Base-by-base conservation (phyloP, 331 rosid genomes). In the Pyracantha coccinea region DNA sequence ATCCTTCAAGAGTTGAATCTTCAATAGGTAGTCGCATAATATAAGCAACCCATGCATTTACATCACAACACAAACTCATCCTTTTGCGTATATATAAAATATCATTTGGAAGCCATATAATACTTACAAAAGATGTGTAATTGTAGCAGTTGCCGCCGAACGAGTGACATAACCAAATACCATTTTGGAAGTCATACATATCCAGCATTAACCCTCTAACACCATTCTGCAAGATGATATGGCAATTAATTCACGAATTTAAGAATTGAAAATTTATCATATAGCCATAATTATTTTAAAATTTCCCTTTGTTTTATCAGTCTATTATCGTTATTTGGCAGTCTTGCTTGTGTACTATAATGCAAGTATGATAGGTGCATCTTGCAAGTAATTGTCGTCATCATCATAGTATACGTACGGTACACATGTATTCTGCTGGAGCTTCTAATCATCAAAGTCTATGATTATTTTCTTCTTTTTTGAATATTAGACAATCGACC, bases 191-290 rank as follows among this genome's bases (percentile, higher is more conserved):
- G 84, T 94, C 97, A 72, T 94, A 94, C 92, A 89, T 44, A 79
- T 95, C 99, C 6, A 95, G 96, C 99, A 95, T 95, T 38, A 95
- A 84, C 7, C 96, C 99, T 79, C 99, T 68, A 5, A 92, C 83
- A 9, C 96, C 99, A 79, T 90, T 89, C 93, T 95, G 91, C 81
- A 59, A 72, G 7, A 66, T 8, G 80, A 78, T 61, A 8, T n/a
- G 6, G 12, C 24, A 54, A 54, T 17, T 58, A 23, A 58, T 58
- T 24, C 29, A 58, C 29, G 8, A 58, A 23, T 41, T 41, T 41
- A 41, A 11, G 47, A 41, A 41, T 54, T n/a, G 59, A n/a, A 53
- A 53, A 19, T 3, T 53, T 3, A 53, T 69, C 19, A 68, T 69
- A 27, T 41, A 41, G 47, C 47, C 15, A 11, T 57, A 47, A 27